These are phyloP conservation scores for Rhipidocladum racemiflorum DNA, from an alignment of 176 grass and related monocot genomes.

Conservation along the genomic window DNA sequence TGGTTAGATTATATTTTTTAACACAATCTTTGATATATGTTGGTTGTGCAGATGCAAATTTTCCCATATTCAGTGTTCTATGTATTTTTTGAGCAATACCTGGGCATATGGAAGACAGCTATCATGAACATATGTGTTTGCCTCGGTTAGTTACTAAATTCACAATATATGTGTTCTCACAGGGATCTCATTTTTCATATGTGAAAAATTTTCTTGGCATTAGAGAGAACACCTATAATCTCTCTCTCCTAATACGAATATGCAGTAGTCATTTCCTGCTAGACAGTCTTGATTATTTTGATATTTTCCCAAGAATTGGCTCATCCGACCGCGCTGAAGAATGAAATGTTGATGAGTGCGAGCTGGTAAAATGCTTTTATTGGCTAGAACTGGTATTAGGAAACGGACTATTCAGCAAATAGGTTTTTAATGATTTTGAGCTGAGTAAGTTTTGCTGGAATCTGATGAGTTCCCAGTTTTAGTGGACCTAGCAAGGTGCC, in stretches of 20 bases:
- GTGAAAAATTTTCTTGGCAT: not conserved
- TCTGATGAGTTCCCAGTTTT: not conserved
- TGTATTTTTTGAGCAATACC: slow-evolving; percentile 99
- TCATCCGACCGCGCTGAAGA: not conserved
- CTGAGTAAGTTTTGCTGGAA: not conserved
- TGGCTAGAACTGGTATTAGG: not conserved
- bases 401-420: not conserved
- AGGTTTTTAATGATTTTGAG: not conserved
- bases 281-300: slow-evolving; percentile 12
- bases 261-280: not conserved
- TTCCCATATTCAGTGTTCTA: slow-evolving; percentile 99
- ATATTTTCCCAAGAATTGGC: not conserved
- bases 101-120: slow-evolving; percentile 87
- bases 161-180: slow-evolving; percentile 15
- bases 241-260: slow-evolving; percentile 22
- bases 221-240: not conserved
- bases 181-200: not conserved
- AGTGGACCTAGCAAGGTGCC: not conserved
- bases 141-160: slow-evolving; percentile 61
- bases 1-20: slow-evolving; percentile 7
- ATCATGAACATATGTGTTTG: slow-evolving; percentile 81
- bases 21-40: slow-evolving; percentile 34
- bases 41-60: slow-evolving; percentile 73
- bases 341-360: not conserved
- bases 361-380: not conserved